Base-by-base conservation (phyloP, 306 rosid genomes). In the Sesbania bispinosa region DNA sequence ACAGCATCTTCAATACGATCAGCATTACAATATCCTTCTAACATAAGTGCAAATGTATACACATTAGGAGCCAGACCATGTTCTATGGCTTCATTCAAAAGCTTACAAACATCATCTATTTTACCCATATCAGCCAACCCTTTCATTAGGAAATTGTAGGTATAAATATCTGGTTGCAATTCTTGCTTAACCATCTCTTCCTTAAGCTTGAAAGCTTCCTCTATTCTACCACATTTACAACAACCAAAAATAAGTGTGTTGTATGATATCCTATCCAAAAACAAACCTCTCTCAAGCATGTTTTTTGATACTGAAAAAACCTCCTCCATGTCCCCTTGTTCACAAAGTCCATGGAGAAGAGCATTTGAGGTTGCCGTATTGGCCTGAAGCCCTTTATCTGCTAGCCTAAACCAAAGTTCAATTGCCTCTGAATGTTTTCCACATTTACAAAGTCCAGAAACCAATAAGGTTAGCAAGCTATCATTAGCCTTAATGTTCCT, bases 361-460 rank as follows among this genome's bases (percentile, higher is more conserved):
- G 91, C 88, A 35, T 90, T 90, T 39, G 91, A 90, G 79, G 96
- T 78, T 3, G 43, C 63, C 0, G 80, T 82, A 83, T 88, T 90
- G 23, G 87, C 80, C 30, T 88, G 60, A 67, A 79, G 71, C 69
- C 89, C 87, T 68, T 76, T 84, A 46, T 66, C 81, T 24, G 73
- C 88, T 52, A 87, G 78, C 60, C 58, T 71, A 82, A 85, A 84
- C 96, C 96, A 90, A 82, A 90, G 91, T 47, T 81, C 77, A 65
- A 62, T 60, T 23, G 96, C 96, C 42, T 87, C 84, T 5, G 61
- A 68, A 74, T 87, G 87, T 23, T 82, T 87, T 52, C 71, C 79
- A 63, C 75, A 72, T 77, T 73, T 84, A 71, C 93, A 90, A 29
- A 90, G 93, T 62, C 89, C 89, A 26, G 74, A 10, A 6, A 90